A percentile compares a stretch with the other conserved stretches of the same genome.
phyloP scores from a whole-genome alignment of 345 rosid genomes.

The Salix brachista region DNA sequence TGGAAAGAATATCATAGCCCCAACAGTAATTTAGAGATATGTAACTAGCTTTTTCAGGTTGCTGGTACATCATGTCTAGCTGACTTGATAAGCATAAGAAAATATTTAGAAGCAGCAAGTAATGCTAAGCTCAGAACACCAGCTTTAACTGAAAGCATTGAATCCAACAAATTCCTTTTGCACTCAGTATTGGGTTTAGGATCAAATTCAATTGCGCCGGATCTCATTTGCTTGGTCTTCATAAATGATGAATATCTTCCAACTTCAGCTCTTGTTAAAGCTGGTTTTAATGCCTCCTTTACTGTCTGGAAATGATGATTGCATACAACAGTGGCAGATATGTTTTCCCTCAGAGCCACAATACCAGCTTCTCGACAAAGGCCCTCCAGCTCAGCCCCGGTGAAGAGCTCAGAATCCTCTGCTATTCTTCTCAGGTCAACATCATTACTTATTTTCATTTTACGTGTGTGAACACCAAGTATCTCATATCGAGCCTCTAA shows the following conservation, averaged over 20 bases:
- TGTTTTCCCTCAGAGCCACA: constrained; percentile 78
- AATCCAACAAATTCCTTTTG: constrained; percentile 14
- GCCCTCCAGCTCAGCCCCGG: constrained; percentile 84
- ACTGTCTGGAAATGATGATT: constrained; percentile 65
- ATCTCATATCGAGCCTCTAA: constrained; percentile 70
- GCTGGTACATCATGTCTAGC: constrained; percentile 10
- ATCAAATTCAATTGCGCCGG: constrained; percentile 3
- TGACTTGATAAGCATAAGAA: constrained; percentile 20
- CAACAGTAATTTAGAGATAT: background rate
- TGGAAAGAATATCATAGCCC: background rate
- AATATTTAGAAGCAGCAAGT: constrained; percentile 35
- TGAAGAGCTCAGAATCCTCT: constrained; percentile 71
- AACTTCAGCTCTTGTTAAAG: constrained; percentile 56
- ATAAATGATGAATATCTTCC: constrained; percentile 58
- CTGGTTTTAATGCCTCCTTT: constrained; percentile 63
- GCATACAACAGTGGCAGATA: constrained; percentile 50
- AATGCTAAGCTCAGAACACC: constrained; percentile 33
- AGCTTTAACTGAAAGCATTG: constrained; percentile 24
- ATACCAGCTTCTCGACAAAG: constrained; percentile 85
- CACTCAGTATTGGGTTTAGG: background rate
- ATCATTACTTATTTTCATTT: constrained; percentile 64
- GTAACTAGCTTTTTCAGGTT: constrained; percentile 22
- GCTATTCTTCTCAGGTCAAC: constrained; percentile 69
- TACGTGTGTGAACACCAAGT: constrained; percentile 67
- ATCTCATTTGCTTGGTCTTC: constrained; percentile 19